These are phyloP conservation scores for Torulaspora globosa DNA, from an alignment of 1,139 yeast genomes.

Conservation along the genomic window DNA sequence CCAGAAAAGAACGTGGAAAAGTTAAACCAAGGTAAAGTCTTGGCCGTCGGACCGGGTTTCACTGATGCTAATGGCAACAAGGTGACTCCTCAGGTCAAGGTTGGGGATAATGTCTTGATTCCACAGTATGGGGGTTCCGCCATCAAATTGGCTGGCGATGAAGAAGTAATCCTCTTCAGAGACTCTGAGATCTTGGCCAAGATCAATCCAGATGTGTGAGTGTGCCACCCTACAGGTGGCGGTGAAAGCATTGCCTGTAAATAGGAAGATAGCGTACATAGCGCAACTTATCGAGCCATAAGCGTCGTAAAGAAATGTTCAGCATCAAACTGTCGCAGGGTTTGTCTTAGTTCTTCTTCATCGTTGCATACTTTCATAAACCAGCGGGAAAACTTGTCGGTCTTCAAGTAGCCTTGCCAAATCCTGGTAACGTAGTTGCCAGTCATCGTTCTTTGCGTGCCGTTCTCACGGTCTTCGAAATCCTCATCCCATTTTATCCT, in stretches of 20 bases:
- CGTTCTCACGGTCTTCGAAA: conserved; percentile 32
- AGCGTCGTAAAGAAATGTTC: conserved; percentile 17
- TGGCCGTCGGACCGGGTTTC: conserved; percentile 83
- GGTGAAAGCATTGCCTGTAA: conserved; percentile 6
- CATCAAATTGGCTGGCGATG: conserved; percentile 73
- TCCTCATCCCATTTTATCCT: conserved; percentile 70
- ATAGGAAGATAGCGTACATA: conserved; percentile 9
- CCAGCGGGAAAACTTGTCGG: conserved; percentile 32
- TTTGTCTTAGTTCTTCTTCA: conserved; percentile 19
- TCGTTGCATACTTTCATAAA: conserved; percentile 34
- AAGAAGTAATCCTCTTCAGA: conserved; percentile 70
- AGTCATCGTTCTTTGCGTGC: conserved; percentile 40
- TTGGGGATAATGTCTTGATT: conserved; percentile 90
- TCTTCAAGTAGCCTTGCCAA: conserved; percentile 73
- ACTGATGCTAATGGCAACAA: conserved; percentile 65
- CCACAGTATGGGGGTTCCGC: conserved; percentile 89
- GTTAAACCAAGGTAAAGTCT: conserved; percentile 74
- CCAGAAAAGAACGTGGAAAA: conserved; percentile 97
- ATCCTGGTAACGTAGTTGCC: conserved; percentile 51
- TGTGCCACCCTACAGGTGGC: neutral
- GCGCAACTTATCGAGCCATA: conserved; percentile 3
- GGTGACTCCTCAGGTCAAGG: conserved; percentile 66
- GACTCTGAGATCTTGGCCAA: conserved; percentile 94
- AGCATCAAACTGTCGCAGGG: conserved; percentile 24
- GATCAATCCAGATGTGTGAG: conserved; percentile 45